A percentile compares a stretch with the other conserved stretches of the same genome.
These are phyloP conservation scores for Citrus glauca DNA, from an alignment of 345 rosid genomes.

Conservation along the genomic window DNA sequence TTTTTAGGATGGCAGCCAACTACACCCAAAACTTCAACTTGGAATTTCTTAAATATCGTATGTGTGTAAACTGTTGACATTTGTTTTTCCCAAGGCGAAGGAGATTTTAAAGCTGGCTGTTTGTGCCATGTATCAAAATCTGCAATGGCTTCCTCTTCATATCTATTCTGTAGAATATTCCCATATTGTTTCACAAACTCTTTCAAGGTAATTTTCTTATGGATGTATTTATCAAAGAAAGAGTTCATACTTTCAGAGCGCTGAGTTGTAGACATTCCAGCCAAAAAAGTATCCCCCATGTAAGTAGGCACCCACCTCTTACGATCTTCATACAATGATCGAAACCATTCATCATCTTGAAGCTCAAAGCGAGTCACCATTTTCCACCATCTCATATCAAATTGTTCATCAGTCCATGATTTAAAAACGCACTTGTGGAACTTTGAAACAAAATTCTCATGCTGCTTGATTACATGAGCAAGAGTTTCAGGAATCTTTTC, in stretches of 20 bases:
- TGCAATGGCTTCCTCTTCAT: constrained; percentile 54
- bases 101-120: constrained; percentile 55
- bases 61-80: constrained; percentile 49
- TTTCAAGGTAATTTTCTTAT: constrained; percentile 47
- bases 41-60: constrained; percentile 52
- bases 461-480: constrained; percentile 28
- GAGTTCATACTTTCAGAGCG: constrained; percentile 50
- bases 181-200: constrained; percentile 55
- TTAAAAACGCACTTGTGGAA: constrained; percentile 50
- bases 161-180: constrained; percentile 41
- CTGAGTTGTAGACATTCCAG: constrained; percentile 48
- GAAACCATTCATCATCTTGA: constrained; percentile 42
- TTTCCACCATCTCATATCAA: constrained; percentile 58
- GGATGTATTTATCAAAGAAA: constrained; percentile 55
- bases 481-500: constrained; percentile 49
- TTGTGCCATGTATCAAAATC: constrained; percentile 58
- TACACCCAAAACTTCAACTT: constrained; percentile 53
- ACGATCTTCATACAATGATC: constrained; percentile 42
- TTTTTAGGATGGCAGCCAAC: constrained; percentile 56
- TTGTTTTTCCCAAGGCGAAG: constrained; percentile 60
- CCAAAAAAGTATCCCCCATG: constrained; percentile 37
- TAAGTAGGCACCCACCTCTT: constrained; percentile 53
- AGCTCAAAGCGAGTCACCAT: constrained; percentile 51
- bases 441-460: constrained; percentile 38
- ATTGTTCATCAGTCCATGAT: constrained; percentile 53